Evolutionary conservation across 2,329 filamentous ascomycete species (phyloP), one percentile per base, ranked within the genome.

Genomic region (Fusarium oligoseptatum): DNA sequence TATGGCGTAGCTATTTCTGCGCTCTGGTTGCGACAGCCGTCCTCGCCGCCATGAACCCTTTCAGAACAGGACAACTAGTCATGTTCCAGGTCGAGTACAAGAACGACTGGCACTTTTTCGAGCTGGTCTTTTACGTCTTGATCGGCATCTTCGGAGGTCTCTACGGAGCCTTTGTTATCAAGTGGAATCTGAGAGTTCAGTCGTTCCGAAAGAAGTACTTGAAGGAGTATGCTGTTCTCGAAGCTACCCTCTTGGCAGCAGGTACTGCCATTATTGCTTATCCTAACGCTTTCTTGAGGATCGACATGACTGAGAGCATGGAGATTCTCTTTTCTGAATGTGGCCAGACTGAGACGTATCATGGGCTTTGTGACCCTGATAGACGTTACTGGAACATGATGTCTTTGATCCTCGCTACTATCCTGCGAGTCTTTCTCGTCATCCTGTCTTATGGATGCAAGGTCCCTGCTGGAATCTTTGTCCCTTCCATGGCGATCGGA

Each of bases 271-370:
- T 98, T 27, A 88, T 99, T n/a, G 98, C 96, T 83, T 99, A 97
- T 80, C 97, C 96, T 1, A 99, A 99, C 78, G 95, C 94, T 82
- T 98, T 99, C 75, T 82, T 99, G 66, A 89, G 94, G 65, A 98
- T 98, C 78, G 97, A 99, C 83, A 98, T 99, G 97, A 98, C 97
- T 0, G 96, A 98, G 85, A 98, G 95, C 85, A 98, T 99, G 97
- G 95, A 98, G 82, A 97, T 98, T 73, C 85, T 99, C 12, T 99
- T 99, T 82, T 89, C 94, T 15, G 97, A 99, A 81, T 99, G 97
- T 77, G 94, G 97, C 80, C 95, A 93, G 6, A 92, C 88, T 22
- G 93, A 97, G 81, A 94, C 96, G 80, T 98, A 98, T 77, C 91
- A 97, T 73, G 94, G 94, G 7, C 90, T 99, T 17, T 99, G 97